Conservation (phyloP, 2,329 filamentous ascomycete genomes). For the Fonsecaea pedrosoi region DNA sequence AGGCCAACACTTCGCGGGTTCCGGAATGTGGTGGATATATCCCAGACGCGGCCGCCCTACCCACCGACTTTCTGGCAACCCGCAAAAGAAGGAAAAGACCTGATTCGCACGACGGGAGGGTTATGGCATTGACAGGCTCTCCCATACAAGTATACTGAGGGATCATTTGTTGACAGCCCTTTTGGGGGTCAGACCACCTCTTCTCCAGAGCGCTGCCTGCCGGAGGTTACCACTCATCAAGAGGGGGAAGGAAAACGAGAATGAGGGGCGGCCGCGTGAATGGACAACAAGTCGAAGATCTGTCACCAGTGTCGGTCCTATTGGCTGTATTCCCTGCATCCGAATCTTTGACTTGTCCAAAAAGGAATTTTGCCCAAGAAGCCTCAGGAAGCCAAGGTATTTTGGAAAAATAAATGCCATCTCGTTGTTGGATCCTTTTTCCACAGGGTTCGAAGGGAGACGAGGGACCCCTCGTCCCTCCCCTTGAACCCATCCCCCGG, state of each 20-base stretch:
- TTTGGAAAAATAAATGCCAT: background rate
- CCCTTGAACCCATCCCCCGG: background rate
- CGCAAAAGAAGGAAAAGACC: background rate
- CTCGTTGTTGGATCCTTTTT: background rate
- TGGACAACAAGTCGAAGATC: background rate
- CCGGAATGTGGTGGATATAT: background rate
- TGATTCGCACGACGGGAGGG: background rate
- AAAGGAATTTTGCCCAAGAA: background rate
- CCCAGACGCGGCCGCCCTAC: background rate
- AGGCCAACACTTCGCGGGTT: background rate
- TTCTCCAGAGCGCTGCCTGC: background rate
- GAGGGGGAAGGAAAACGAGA: background rate
- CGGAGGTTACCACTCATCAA: background rate
- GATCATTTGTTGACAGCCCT: background rate
- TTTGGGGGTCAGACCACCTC: background rate
- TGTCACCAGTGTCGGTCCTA: background rate
- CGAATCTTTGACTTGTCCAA: background rate
- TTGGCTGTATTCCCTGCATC: background rate
- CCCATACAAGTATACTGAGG: no score
- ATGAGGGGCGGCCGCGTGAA: no score
- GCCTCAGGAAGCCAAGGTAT: background rate
- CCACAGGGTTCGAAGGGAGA: background rate
- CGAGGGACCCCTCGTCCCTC: background rate
- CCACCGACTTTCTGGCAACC: background rate
- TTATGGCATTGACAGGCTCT: no score